These are phyloP conservation scores for Arthrobotrys conoides DNA, from an alignment of 2,329 filamentous ascomycete genomes.

Conservation along the genomic window DNA sequence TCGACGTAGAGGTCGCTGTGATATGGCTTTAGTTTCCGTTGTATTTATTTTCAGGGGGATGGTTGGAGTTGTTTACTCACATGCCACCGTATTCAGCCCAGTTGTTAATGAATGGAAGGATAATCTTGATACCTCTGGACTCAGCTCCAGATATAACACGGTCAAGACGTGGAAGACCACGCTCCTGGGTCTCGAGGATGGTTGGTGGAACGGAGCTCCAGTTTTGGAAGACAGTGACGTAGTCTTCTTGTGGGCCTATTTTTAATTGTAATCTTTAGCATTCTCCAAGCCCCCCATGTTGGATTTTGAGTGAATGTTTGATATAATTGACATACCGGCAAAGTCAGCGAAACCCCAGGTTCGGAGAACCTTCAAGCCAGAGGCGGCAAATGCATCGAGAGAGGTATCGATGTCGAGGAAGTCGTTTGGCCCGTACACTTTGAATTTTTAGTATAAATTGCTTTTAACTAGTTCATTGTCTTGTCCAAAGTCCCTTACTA, in stretches of 20 bases:
- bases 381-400: conserved; percentile 69
- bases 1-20: conserved; percentile 56
- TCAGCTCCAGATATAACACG: conserved; percentile 75
- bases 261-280: background rate
- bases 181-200: conserved; percentile 48
- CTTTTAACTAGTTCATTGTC: background rate
- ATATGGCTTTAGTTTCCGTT: background rate
- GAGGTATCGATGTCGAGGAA: conserved; percentile 71
- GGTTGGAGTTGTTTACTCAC: conserved; percentile 66
- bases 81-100: conserved; percentile 79
- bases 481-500: conserved; percentile 32
- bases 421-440: conserved; percentile 59
- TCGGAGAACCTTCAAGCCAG: conserved; percentile 73
- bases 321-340: conserved; percentile 26
- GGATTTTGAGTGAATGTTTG: background rate
- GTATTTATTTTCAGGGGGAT: background rate
- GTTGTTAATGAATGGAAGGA: conserved; percentile 78
- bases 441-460: background rate
- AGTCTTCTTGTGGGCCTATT: conserved; percentile 52
- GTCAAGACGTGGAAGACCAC: conserved; percentile 75
- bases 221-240: conserved; percentile 60
- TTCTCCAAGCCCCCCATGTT: conserved; percentile 20
- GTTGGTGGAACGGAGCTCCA: conserved; percentile 54
- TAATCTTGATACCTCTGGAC: conserved; percentile 74
- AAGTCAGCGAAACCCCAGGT: conserved; percentile 77